Evolutionary conservation across 306 rosid species (phyloP).

Genomic region (Vicia villosa): DNA sequence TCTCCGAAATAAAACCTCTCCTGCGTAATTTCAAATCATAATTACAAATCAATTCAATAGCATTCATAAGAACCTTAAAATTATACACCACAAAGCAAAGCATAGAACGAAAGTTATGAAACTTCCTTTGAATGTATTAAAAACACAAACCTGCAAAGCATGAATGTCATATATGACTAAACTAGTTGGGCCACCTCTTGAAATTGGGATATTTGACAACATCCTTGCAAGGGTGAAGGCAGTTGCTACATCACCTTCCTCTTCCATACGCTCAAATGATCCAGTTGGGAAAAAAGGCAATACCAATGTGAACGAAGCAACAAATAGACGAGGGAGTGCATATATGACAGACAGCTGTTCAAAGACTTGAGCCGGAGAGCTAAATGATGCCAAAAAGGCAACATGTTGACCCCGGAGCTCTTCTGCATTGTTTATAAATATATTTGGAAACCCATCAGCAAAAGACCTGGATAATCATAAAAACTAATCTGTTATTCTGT

Average conservation of each 20-base stretch:
- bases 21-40: conserved; percentile 46
- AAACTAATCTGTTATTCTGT: conserved; percentile 39
- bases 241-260: conserved; percentile 99
- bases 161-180: conserved; percentile 91
- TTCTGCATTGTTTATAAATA: conserved; percentile 83
- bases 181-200: conserved; percentile 98
- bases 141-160: conserved; percentile 82
- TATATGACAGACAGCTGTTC: conserved; percentile 95
- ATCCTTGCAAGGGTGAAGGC: conserved; percentile 97
- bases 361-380: conserved; percentile 86
- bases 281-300: conserved; percentile 99
- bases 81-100: conserved; percentile 13
- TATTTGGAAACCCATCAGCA: conserved; percentile 92
- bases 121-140: conserved; percentile 26
- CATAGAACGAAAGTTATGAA: conserved; percentile 8
- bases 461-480: conserved; percentile 67
- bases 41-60: not conserved
- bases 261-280: conserved; percentile 99
- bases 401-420: conserved; percentile 96
- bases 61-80: not conserved
- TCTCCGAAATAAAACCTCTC: conserved; percentile 98
- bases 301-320: conserved; percentile 92
- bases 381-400: conserved; percentile 88
- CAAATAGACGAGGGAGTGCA: conserved; percentile 87
- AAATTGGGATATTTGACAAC: conserved; percentile 88